Percentiles rank a stretch among this genome's conserved stretches.
phyloP scores from a whole-genome alignment of 2,329 filamentous ascomycete genomes.

The Talaromyces atroroseus region DNA sequence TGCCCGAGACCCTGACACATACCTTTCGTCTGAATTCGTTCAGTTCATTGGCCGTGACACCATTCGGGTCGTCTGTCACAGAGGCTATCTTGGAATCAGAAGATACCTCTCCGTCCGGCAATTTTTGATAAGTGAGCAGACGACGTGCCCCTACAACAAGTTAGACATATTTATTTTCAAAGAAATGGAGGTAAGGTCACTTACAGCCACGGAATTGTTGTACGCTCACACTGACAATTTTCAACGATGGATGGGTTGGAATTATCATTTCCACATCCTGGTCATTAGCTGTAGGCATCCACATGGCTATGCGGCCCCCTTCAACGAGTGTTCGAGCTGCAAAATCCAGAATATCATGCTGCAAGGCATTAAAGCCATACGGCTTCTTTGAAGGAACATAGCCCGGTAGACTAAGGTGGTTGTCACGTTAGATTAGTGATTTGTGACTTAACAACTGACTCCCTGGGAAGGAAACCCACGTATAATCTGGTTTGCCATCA shows the following conservation, averaged over 20 bases:
- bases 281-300: constrained; percentile 91
- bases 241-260: constrained; percentile 69
- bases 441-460: too few relatives aligned
- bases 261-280: constrained; percentile 70
- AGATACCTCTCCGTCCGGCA: constrained; percentile 51
- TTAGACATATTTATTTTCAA: neutral
- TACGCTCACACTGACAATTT: constrained; percentile 68
- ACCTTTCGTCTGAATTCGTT: constrained; percentile 60
- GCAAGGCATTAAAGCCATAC: constrained; percentile 85
- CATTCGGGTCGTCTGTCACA: constrained; percentile 27
- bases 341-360: constrained; percentile 84
- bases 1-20: neutral
- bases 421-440: neutral
- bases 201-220: constrained; percentile 86
- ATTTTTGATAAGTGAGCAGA: constrained; percentile 76
- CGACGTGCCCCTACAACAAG: constrained; percentile 67
- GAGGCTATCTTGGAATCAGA: constrained; percentile 29
- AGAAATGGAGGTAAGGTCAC: constrained; percentile 21
- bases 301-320: constrained; percentile 77
- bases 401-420: constrained; percentile 46
- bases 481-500: constrained; percentile 64
- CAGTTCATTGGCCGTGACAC: constrained; percentile 57
- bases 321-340: constrained; percentile 70
- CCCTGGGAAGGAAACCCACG: constrained; percentile 43
- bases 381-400: constrained; percentile 86